Conservation (phyloP, 2,329 filamentous ascomycete species). For the Fusarium globosum region DNA sequence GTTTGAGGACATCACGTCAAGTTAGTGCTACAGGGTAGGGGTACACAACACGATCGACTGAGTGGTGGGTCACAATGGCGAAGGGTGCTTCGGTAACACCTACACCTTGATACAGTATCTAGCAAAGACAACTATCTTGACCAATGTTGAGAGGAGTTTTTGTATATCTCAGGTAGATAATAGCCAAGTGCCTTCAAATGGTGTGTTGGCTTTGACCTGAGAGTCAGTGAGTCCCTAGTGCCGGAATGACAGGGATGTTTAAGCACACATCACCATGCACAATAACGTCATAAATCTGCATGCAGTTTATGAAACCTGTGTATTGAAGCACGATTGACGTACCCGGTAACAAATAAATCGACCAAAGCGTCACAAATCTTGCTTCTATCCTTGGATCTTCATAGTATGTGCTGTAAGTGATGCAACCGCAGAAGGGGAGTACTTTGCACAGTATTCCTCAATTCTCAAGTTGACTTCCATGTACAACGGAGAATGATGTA, state of each 20-base stretch:
- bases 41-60: neutral
- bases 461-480: neutral
- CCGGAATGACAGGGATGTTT: constrained; percentile 11
- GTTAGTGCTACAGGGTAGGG: neutral
- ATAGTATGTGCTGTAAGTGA: constrained; percentile 14
- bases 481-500: constrained; percentile 25
- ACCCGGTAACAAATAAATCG: constrained; percentile 7
- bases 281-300: constrained; percentile 34
- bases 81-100: neutral
- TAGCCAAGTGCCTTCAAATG: too few species aligned
- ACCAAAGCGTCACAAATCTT: constrained; percentile 15
- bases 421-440: constrained; percentile 14
- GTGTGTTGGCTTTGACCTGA: neutral
- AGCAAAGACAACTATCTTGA: neutral
- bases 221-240: neutral
- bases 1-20: neutral
- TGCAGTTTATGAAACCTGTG: constrained; percentile 22
- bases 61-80: neutral
- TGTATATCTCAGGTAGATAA: neutral
- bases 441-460: constrained; percentile 35
- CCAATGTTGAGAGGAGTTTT: neutral
- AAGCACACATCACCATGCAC: constrained; percentile 15
- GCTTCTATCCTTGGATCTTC: constrained; percentile 9
- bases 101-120: neutral
- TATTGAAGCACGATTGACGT: constrained; percentile 22